Percentiles rank a stretch among this genome's conserved stretches.
phyloP scores from a whole-genome alignment of 208 protist species.

The Phytomonas serpens region DNA sequence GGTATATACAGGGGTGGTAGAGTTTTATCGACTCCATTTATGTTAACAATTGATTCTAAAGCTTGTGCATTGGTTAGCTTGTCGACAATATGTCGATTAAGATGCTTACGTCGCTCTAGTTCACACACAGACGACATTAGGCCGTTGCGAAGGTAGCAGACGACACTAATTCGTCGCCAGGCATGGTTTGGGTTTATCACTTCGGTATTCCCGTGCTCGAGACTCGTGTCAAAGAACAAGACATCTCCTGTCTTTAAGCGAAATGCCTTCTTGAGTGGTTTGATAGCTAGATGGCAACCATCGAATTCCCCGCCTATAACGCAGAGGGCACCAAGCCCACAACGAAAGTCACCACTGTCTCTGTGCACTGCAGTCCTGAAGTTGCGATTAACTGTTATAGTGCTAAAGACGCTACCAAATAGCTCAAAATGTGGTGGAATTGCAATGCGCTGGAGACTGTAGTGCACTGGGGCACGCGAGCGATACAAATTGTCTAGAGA shows the following conservation, averaged over 20 bases:
- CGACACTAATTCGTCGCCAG: conserved; percentile 72
- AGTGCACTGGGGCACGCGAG: conserved; percentile 45
- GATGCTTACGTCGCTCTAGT: conserved; percentile 52
- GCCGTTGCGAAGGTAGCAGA: conserved; percentile 81
- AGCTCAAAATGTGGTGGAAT: conserved; percentile 74
- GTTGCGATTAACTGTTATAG: conserved; percentile 84
- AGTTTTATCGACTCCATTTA: conserved; percentile 41
- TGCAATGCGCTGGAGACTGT: conserved; percentile 61
- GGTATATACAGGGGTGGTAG: conserved; percentile 66
- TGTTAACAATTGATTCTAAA: conserved; percentile 29
- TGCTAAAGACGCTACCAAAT: conserved; percentile 84
- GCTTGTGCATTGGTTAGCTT: conserved; percentile 15
- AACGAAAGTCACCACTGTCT: conserved; percentile 81
- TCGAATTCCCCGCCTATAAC: conserved; percentile 83
- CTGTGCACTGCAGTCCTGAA: conserved; percentile 87
- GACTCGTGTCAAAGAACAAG: conserved; percentile 82
- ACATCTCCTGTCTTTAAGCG: conserved; percentile 71
- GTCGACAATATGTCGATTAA: conserved; percentile 38
- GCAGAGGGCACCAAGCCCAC: conserved; percentile 61
- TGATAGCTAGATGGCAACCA: conserved; percentile 85
- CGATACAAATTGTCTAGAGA: conserved; percentile 67
- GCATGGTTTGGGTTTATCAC: conserved; percentile 26
- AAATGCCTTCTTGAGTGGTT: conserved; percentile 62
- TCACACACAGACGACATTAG: conserved; percentile 73
- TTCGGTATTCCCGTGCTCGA: conserved; percentile 89